phyloP scores from a whole-genome alignment of 2,329 filamentous ascomycete genomes.

The Cytospora leucostoma region DNA sequence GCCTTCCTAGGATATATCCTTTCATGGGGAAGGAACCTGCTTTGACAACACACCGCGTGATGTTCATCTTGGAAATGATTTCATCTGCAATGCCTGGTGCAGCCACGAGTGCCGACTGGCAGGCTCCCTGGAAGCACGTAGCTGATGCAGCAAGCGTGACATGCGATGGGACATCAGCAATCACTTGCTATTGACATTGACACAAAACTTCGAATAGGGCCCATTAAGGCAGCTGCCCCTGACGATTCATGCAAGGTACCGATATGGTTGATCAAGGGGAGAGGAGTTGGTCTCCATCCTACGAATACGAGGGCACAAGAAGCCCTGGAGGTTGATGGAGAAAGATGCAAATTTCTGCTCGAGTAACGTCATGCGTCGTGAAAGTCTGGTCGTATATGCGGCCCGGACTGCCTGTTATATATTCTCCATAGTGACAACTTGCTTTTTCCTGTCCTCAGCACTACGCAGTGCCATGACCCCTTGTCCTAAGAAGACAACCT shows the following conservation, averaged over 20 bases:
- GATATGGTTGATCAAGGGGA: not conserved
- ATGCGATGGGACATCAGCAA: not conserved
- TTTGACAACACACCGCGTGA: not conserved
- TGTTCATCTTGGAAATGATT: not conserved
- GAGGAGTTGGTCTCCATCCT: not conserved
- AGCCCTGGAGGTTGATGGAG: too few relatives aligned
- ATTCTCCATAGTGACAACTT: not conserved
- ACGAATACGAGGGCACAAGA: not conserved
- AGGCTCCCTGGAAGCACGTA: not conserved
- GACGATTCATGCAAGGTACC: not conserved
- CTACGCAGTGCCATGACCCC: not conserved
- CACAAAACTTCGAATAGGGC: constrained; percentile 1
- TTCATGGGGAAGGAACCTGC: not conserved
- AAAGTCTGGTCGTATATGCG: not conserved
- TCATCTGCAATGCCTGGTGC: too few relatives aligned
- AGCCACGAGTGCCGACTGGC: not conserved
- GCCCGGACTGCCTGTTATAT: not conserved
- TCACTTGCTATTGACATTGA: not conserved
- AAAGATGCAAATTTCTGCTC: not conserved
- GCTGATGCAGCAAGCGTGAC: not conserved
- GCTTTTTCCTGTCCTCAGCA: not conserved
- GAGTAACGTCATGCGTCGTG: not conserved
- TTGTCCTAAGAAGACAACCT: not conserved
- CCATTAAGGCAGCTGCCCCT: not conserved
- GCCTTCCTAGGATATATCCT: too few relatives aligned